A percentile compares a stretch with the other conserved stretches of the same genome.
phyloP scores from a whole-genome alignment of 2,329 filamentous ascomycete species.

The Calonectria hawksworthii region DNA sequence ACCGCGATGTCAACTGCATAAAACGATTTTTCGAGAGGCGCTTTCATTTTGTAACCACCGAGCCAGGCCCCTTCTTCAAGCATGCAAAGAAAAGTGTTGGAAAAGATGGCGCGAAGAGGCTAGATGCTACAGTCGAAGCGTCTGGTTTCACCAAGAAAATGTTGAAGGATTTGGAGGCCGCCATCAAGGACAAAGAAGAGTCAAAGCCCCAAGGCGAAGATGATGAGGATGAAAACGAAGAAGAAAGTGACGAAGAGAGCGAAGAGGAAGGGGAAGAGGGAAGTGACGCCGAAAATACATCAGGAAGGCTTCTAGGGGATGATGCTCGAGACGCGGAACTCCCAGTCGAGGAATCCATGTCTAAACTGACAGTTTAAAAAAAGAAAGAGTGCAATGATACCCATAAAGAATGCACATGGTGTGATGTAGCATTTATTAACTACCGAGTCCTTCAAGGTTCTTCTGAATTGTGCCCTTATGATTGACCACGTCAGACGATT shows the following conservation, averaged over 20 bases:
- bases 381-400: slow-evolving; percentile 39
- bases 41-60: slow-evolving; percentile 88
- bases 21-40: slow-evolving; percentile 93
- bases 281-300: slow-evolving; percentile 26
- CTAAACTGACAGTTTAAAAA: slow-evolving; percentile 46
- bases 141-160: slow-evolving; percentile 98
- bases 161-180: slow-evolving; percentile 91
- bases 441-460: neutral
- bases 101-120: slow-evolving; percentile 73
- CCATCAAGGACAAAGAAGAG: slow-evolving; percentile 84
- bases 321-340: slow-evolving; percentile 34
- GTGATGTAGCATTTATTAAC: slow-evolving; percentile 6
- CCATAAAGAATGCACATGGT: slow-evolving; percentile 32
- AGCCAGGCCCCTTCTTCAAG: slow-evolving; percentile 86
- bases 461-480: neutral
- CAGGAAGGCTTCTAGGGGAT: slow-evolving; percentile 39
- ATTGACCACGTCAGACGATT: neutral
- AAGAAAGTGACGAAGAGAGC: slow-evolving; percentile 45
- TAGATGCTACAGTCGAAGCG: slow-evolving; percentile 91
- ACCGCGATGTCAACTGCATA: slow-evolving; percentile 94
- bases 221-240: slow-evolving; percentile 48
- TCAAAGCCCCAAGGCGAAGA: slow-evolving; percentile 54
- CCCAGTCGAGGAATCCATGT: slow-evolving; percentile 46
- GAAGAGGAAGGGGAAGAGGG: slow-evolving; percentile 43
- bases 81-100: slow-evolving; percentile 83